These are phyloP conservation scores for Cutaneotrichosporon cyanovorans DNA, from an alignment of 1,284 basidiomycete species.

Conservation along the genomic window DNA sequence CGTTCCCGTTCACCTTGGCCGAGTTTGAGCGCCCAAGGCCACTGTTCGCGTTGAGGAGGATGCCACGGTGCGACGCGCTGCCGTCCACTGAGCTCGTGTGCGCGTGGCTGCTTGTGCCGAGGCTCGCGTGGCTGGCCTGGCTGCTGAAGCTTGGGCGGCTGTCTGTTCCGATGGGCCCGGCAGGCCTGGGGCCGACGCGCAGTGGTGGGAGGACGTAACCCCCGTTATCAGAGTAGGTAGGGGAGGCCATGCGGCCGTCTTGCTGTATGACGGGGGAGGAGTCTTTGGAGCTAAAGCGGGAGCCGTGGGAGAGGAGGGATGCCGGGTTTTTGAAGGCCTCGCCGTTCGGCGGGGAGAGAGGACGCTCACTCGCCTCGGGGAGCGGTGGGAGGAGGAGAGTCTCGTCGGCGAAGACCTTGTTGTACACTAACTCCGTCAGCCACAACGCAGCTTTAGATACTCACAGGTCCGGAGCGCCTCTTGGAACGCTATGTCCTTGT, in stretches of 20 bases:
- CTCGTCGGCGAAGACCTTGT: constrained; percentile 82
- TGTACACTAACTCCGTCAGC: constrained; percentile 55
- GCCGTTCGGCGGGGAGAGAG: not conserved
- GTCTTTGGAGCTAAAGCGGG: not conserved
- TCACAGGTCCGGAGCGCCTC: constrained; percentile 68
- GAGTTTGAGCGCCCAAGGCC: constrained; percentile 2
- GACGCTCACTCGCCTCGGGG: constrained; percentile 14
- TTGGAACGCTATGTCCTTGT: constrained; percentile 88
- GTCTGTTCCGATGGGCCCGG: constrained; percentile 2
- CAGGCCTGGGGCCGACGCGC: constrained; percentile 10
- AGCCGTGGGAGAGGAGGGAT: not conserved
- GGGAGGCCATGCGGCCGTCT: not conserved
- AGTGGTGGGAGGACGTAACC: constrained; percentile 12
- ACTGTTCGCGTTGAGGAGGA: constrained; percentile 5
- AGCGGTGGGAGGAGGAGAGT: constrained; percentile 47
- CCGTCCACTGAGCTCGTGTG: constrained; percentile 4
- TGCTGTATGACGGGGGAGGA: constrained; percentile 4
- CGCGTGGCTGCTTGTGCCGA: constrained; percentile 5
- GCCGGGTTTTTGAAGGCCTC: constrained; percentile 3
- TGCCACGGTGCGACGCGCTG: constrained; percentile 5
- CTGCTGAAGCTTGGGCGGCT: constrained; percentile 11
- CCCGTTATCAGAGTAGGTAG: not conserved
- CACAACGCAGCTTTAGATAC: constrained; percentile 9
- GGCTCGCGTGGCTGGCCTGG: constrained; percentile 3
- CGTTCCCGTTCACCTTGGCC: constrained; percentile 7